Base-by-base conservation (phyloP, 345 rosid species). In the Salix viminalis region DNA sequence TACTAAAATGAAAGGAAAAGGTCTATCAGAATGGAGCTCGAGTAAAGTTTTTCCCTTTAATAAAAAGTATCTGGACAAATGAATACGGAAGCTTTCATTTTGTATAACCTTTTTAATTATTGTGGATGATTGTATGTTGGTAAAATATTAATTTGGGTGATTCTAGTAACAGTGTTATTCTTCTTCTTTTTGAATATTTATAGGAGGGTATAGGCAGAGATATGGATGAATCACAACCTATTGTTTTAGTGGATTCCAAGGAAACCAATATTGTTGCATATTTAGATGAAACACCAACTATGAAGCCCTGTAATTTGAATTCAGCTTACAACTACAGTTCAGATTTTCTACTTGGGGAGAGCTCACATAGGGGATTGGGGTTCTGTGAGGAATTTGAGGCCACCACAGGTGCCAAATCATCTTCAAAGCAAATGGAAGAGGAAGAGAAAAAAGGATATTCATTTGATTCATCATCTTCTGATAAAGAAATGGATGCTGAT, bases 281-380 rank as follows among this genome's bases (percentile, higher is more conserved):
- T 77, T 65, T 88, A 37, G 98, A 96, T 60, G 84, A 90, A 73
- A 81, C 81, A 64, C 88, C 89, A 3, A 77, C 88, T 10, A 83
- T 69, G 18, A 67, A 87, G 68, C 78, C 88, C 68, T 69, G 56
- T 36, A 76, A 80, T 71, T 74, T 84, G 73, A 82, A 72, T 76
- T 84, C 85, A 67, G 82, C 81, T 71, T 89, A 90, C 76, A 89
- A 84, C 39, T 94, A 89, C 75, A 79, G 81, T 81, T 88, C 94
- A 73, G 80, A 85, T 85, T 91, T 90, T 84, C 86, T 84, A 70
- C 78, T 92, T 19, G 91, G 92, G 77, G 97, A 85, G 67, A 80
- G 75, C 30, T 85, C 86, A 21, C 97, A 90, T 72, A 84, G 56
- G 79, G 97, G 94, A 24, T 83, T 94, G 67, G 97, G 97, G 42